Evolutionary conservation across 164 flowering plant genomes (phyloP).

Genomic region (Saururus chinensis): DNA sequence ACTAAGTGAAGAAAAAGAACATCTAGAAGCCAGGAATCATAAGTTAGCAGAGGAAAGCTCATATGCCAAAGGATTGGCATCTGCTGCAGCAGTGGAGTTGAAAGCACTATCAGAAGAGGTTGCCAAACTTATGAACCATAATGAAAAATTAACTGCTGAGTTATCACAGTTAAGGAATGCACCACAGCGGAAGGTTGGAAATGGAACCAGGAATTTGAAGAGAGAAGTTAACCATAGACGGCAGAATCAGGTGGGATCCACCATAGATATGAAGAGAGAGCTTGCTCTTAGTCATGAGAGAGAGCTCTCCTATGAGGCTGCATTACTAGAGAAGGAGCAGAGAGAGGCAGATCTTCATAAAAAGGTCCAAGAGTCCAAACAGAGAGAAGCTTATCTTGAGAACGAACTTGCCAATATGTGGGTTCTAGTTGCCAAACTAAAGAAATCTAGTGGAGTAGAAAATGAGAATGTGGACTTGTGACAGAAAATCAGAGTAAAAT

Average conservation of each 20-base stretch:
- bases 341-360: constrained; percentile 67
- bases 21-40: constrained; percentile 66
- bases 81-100: constrained; percentile 97
- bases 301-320: constrained; percentile 70
- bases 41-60: constrained; percentile 91
- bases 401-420: constrained; percentile 99
- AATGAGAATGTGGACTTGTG: constrained; percentile 16
- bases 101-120: constrained; percentile 97
- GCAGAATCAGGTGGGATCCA: constrained; percentile 40
- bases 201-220: constrained; percentile 38
- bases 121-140: constrained; percentile 87
- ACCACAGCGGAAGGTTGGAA: constrained; percentile 39
- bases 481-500: no score
- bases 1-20: constrained; percentile 53
- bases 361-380: constrained; percentile 84
- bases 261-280: constrained; percentile 60
- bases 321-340: constrained; percentile 60
- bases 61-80: constrained; percentile 96
- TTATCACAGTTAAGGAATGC: constrained; percentile 48
- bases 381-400: constrained; percentile 91
- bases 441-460: constrained; percentile 51
- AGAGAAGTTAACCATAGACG: constrained; percentile 41
- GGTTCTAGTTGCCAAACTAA: constrained; percentile 94
- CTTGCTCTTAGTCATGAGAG: constrained; percentile 61
- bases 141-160: constrained; percentile 68